Base-by-base conservation (phyloP, 257 asterid species). In the Nicotiana sylvestris region DNA sequence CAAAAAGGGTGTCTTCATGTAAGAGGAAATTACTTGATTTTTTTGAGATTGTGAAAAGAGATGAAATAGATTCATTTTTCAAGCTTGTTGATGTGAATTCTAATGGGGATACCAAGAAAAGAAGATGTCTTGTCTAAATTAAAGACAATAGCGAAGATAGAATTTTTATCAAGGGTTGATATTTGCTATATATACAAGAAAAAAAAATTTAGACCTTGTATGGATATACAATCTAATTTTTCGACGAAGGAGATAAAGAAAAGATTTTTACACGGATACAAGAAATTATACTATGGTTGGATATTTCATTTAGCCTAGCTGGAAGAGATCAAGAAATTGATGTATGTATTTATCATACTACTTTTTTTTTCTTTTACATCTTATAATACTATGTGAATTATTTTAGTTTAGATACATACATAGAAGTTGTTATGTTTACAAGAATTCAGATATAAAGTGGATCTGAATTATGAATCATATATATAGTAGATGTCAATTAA, bases 61-160 rank as follows among this genome's bases (percentile, higher is more conserved):
- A 88, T 15, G 94, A 92, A 55, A 76, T 90, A 9, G 91, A 92
- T 11, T 86, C 92, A 10, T 86, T 92, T 16, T 89, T 92, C 90
- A 57, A 86, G 57, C 3, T 80, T 43, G 78, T 70, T 66, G 32
- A 49, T 27, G 78, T 53, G 62, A 82, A 29, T 78, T 77, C 37
- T 65, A 8, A 43, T 43, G 51, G 51, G 3, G 3, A 11, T 43
- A 27, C 74, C 84, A 77, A 66, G 21, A 90, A 91, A 77, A 86
- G 87, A 84, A 87, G 84, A 68, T 87, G 89, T 43, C 66, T 84
- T 3, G 53, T 80, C 56, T 37, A 68, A 37, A 68, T 68, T 51
- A 1, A 18, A 68, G 43, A 69, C 12, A 43, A 3, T 2, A 11
- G 11, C 11, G 11, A 12, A 35, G 56, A 69, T 25, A 69, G 1